Conservation (phyloP, 2,329 filamentous ascomycete genomes). For the Aspergillus ibericus region DNA sequence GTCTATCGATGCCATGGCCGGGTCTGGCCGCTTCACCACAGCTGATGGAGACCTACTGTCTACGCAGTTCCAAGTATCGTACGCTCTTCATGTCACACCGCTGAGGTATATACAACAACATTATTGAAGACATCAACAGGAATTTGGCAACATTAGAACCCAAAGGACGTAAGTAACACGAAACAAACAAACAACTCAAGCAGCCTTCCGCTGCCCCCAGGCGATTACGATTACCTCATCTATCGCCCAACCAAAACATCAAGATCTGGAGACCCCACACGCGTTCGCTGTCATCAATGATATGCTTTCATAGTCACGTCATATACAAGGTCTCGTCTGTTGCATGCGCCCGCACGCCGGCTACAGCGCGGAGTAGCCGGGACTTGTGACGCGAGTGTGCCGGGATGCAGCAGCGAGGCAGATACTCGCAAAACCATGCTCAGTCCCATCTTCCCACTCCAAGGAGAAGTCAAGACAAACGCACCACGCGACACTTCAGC, state of each 20-base stretch:
- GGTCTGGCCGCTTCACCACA: neutral
- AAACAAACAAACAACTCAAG: conserved; percentile 18
- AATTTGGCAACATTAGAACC: conserved; percentile 18
- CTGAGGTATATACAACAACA: conserved; percentile 41
- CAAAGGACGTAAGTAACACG: conserved; percentile 9
- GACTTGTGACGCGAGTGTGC: neutral
- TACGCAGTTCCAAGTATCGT: conserved; percentile 27
- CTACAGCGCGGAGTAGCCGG: conserved; percentile 1
- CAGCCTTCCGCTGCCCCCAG: neutral
- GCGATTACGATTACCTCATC: neutral
- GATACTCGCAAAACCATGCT: conserved; percentile 1
- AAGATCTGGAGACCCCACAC: conserved; percentile 2
- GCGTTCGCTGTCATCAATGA: conserved; percentile 12
- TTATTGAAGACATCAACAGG: conserved; percentile 28
- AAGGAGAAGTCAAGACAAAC: conserved; percentile 6
- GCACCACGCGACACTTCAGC: conserved; percentile 9
- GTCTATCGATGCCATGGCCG: neutral
- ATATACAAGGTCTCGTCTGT: conserved; percentile 11
- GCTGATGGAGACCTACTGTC: neutral
- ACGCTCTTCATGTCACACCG: conserved; percentile 41
- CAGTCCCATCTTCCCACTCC: neutral
- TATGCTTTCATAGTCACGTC: conserved; percentile 17
- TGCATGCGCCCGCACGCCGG: neutral
- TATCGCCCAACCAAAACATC: conserved; percentile 3
- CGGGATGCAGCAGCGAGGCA: neutral